phyloP scores from a whole-genome alignment of 2,329 filamentous ascomycete genomes.

The Lasiodiplodia citricola region DNA sequence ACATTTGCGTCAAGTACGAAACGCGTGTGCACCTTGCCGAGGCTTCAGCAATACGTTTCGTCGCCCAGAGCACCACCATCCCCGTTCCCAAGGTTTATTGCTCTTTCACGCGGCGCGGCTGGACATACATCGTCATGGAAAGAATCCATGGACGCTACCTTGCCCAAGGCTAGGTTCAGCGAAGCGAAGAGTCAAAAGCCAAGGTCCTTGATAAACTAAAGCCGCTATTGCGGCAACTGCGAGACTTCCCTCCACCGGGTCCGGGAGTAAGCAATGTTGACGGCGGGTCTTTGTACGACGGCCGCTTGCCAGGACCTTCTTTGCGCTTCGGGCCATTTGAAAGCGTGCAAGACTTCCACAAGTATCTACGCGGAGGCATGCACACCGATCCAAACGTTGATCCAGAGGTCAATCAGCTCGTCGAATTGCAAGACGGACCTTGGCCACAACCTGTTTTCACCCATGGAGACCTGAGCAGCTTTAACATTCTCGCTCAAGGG shows the following conservation, averaged over 20 bases:
- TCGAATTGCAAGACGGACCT: conserved; percentile 42
- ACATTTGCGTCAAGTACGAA: conserved; percentile 41
- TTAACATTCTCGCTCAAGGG: conserved; percentile 51
- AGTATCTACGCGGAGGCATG: conserved; percentile 41
- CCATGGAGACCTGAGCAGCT: conserved; percentile 56
- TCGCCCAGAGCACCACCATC: conserved; percentile 49
- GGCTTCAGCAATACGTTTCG: conserved; percentile 48
- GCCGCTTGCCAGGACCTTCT: conserved; percentile 32
- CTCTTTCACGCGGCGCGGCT: conserved; percentile 48
- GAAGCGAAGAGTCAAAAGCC: conserved; percentile 28
- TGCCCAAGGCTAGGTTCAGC: conserved; percentile 28
- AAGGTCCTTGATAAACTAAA: conserved; percentile 32
- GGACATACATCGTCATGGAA: conserved; percentile 56
- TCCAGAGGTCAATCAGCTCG: conserved; percentile 42
- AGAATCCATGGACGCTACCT: conserved; percentile 37
- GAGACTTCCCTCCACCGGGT: conserved; percentile 28
- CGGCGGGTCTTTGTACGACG: conserved; percentile 36
- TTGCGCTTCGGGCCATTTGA: conserved; percentile 42
- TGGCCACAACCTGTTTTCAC: conserved; percentile 52
- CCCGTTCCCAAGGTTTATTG: conserved; percentile 54
- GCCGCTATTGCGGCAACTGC: conserved; percentile 31
- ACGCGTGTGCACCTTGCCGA: conserved; percentile 42
- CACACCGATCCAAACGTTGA: conserved; percentile 28
- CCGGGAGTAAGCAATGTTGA: conserved; percentile 30
- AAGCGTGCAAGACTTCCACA: conserved; percentile 45